These are phyloP conservation scores for Cladosporium austrohemisphaericum DNA, from an alignment of 2,329 filamentous ascomycete genomes.

Conservation along the genomic window DNA sequence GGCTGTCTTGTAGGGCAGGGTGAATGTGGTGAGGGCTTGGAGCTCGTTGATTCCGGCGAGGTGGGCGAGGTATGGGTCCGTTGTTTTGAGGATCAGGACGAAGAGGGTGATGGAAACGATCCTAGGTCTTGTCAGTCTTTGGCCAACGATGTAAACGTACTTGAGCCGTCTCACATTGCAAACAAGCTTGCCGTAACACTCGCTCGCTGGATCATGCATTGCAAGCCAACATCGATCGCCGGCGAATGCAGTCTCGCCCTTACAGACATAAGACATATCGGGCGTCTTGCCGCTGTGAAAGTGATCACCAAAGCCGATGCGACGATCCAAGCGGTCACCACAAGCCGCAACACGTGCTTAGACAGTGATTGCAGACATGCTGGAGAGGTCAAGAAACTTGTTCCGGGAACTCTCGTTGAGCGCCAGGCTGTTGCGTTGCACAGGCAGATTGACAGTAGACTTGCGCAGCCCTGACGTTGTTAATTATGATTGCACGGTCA, in stretches of 20 bases:
- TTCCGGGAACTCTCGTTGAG: not conserved
- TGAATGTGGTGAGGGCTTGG: constrained; percentile 20
- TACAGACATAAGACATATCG: constrained; percentile 18
- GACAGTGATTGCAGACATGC: constrained; percentile 16
- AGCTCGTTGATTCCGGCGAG: constrained; percentile 25
- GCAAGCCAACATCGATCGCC: constrained; percentile 19
- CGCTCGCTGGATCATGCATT: constrained; percentile 27
- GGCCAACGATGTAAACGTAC: not conserved
- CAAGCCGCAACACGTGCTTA: constrained; percentile 19
- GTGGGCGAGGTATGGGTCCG: constrained; percentile 24
- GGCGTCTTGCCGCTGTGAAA: constrained; percentile 23
- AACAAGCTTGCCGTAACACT: constrained; percentile 24
- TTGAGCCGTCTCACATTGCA: constrained; percentile 22
- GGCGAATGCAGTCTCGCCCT: not conserved
- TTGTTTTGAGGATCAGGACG: constrained; percentile 25
- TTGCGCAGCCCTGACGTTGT: not conserved
- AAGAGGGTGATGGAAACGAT: constrained; percentile 22
- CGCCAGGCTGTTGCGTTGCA: constrained; percentile 3
- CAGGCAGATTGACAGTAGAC: not conserved
- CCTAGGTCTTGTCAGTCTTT: constrained; percentile 14
- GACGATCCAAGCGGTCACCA: constrained; percentile 25
- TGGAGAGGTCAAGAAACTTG: not conserved
- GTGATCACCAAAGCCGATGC: constrained; percentile 24
- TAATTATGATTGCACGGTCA: not conserved
- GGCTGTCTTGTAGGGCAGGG: constrained; percentile 21